Evolutionary conservation across 192 early-diverging fungal genomes (phyloP), one percentile per base, ranked within the genome.

Genomic region (Entomortierella chlamydospora): DNA sequence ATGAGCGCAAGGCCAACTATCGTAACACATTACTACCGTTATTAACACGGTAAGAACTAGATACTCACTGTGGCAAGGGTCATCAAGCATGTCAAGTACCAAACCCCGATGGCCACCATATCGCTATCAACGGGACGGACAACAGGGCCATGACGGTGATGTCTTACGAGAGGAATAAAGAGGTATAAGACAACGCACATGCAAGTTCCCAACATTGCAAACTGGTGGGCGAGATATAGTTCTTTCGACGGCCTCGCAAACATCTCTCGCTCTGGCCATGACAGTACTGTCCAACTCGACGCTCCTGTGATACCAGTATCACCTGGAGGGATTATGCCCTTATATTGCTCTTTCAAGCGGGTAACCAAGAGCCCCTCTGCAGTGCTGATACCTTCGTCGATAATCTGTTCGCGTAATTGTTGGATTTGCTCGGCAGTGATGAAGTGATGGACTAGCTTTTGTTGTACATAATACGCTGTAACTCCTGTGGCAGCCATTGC

Each of bases 61-160:
- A 15, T 2, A 77, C 66, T 70, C 60, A 79, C 76, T 25, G 50
- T 25, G 0, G 67, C 76, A 2, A 79, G 42, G 1, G 39, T 41
- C 18, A 60, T 42, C 26, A 79, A n/a, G 25, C 56, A 34, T 0
- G 62, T 58, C 26, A 70, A 12, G n/a, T 79, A 79, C 76, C 76
- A 79, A 17, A 79, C 68, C 42, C 68, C 76, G 10, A 79, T 31
- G 1, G 76, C 76, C 62, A 79, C 58, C 62, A 65, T 70, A 12
- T 79, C 76, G 30, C 68, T 70, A 18, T 79, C 62, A 9, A 79
- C 57, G 11, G 67, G 49, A 20, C 67, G 61, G 8, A 56, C 68
- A 6, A 66, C 31, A 28, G 62, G 10, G 61, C 67, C 45, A 20
- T 15, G 45, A 15, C 61, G 61, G 25, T 79, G 76, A 18, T 79